Base-by-base conservation (phyloP, 352 stramenopile species). In the Phytopythium sindhum region DNA sequence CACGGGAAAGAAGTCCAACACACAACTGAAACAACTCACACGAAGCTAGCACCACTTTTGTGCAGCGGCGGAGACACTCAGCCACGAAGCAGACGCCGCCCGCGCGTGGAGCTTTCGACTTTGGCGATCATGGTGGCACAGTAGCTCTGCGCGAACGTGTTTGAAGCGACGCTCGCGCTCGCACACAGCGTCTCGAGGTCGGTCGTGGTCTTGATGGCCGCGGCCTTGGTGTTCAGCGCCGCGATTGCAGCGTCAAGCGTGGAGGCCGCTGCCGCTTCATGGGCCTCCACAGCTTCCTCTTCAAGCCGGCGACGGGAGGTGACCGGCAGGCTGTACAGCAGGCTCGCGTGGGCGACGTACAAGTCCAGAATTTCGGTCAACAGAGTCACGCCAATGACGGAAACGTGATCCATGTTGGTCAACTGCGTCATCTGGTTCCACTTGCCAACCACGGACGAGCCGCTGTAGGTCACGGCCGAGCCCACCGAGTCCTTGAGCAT, bases 371-470 rank as follows among this genome's bases (percentile, higher is more conserved):
- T 39, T 28, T 57, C 50, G 26, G 28, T 57, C 2, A 57, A 17
- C 39, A 80, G 61, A 1, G 77, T 88, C 44, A 78, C 54, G 24
- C 74, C 77, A 12, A 77, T 57, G 44, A 86, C 64, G 7, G 61
- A 72, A 2, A 86, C 24, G 64, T 86, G 76, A 39, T 88, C 78
- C 52, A 88, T 61, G 31, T 61, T 63, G 26, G 75, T 69, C 15
- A 88, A 50, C 61, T 74, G 70, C 10, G 66, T 66, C 79, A 88
- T 83, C 23, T 63, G 39, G 66, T 84, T 82, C 79, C 79, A 88
- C 50, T 74, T 80, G 44, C 79, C 79, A 2, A 73, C 57, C 52
- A 72, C 53, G 19, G 76, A 75, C 3, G 51, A 61, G 26, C 70
- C 73, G 12, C 55, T 61, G 42, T 77, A 85, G 1, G 57, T 63